Conservation (phyloP, 306 rosid genomes). For the Chamaecrista fasciculata region DNA sequence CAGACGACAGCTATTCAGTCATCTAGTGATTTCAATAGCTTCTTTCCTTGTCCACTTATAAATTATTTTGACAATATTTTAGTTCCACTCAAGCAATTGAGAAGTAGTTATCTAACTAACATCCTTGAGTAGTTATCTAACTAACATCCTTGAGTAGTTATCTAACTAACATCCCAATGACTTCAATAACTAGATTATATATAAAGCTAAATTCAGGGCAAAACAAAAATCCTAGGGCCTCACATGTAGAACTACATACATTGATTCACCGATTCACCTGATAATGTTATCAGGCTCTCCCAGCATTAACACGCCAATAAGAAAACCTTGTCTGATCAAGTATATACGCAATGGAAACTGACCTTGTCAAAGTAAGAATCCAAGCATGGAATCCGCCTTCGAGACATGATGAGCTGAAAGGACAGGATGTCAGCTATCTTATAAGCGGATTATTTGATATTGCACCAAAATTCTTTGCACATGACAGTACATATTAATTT, state of each 20-base stretch:
- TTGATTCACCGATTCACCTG: constrained; percentile 4
- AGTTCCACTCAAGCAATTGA: neutral
- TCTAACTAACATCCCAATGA: constrained; percentile 4
- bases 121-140: constrained; percentile 6
- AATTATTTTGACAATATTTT: neutral
- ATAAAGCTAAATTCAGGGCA: neutral
- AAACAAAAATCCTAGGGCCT: neutral
- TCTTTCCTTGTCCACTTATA: neutral
- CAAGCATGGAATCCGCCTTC: constrained; percentile 93
- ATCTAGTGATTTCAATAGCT: constrained; percentile 6
- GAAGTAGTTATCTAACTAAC: neutral
- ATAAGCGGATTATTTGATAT: constrained; percentile 12
- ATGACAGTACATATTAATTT: neutral
- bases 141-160: neutral
- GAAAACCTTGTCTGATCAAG: constrained; percentile 3
- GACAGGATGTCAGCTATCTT: constrained; percentile 21
- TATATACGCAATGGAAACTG: constrained; percentile 18
- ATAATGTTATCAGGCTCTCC: neutral
- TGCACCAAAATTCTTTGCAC: constrained; percentile 3
- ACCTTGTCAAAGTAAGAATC: constrained; percentile 97
- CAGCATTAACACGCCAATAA: constrained; percentile 9
- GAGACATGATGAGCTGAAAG: constrained; percentile 88
- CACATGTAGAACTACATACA: neutral
- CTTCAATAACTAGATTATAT: neutral
- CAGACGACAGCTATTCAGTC: constrained; percentile 1